phyloP scores from a whole-genome alignment of 352 stramenopile genomes.

The Phytophthora rubi region DNA sequence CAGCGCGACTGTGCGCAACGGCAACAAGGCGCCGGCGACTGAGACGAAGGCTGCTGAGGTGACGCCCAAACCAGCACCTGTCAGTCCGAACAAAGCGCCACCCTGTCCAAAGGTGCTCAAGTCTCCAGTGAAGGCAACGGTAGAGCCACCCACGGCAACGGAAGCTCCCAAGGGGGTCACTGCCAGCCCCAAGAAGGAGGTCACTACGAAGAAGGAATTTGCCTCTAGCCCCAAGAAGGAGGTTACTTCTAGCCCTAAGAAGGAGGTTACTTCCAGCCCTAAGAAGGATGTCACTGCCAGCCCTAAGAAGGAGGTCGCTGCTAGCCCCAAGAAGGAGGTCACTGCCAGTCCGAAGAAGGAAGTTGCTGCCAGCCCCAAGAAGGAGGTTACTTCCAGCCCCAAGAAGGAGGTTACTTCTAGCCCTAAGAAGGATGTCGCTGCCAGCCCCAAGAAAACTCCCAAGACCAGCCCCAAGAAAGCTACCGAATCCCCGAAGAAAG shows the following conservation, averaged over 20 bases:
- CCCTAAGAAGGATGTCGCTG: neutral
- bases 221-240: conserved; percentile 21
- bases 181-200: neutral
- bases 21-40: neutral
- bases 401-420: conserved; percentile 15
- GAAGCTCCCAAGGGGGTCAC: neutral
- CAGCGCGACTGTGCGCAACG: neutral
- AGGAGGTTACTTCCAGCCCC: conserved; percentile 8
- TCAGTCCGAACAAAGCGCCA: conserved; percentile 10
- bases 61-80: conserved; percentile 4
- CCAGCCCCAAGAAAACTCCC: conserved; percentile 7
- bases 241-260: conserved; percentile 14
- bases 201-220: conserved; percentile 3
- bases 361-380: conserved; percentile 4
- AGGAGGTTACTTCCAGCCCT: conserved; percentile 9
- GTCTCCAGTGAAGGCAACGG: neutral
- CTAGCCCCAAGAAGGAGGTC: conserved; percentile 1
- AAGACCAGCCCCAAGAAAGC: conserved; percentile 20
- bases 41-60: conserved; percentile 1
- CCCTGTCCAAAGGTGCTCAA: conserved; percentile 15
- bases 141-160: neutral
- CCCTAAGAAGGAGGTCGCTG: neutral
- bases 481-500: neutral
- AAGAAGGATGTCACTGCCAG: conserved; percentile 1
- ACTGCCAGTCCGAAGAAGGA: conserved; percentile 5